A percentile compares a stretch with the other conserved stretches of the same genome.
Conservation (phyloP, 441 rosid species). For the Hura crepitans region DNA sequence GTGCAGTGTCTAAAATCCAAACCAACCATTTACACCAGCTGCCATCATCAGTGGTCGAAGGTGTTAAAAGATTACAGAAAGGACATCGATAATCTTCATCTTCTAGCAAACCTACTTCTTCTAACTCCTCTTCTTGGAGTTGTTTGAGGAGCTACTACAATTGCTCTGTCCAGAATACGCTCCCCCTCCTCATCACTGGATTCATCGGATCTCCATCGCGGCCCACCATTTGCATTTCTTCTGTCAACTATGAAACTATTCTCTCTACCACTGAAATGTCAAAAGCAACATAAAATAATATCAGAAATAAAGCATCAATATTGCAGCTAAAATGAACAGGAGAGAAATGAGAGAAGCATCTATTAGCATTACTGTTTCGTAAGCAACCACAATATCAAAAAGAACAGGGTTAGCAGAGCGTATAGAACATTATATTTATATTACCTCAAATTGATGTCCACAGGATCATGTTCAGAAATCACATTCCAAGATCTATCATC, state of each 20-base stretch:
- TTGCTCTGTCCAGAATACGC: constrained; percentile 33
- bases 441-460: constrained; percentile 62
- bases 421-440: not conserved
- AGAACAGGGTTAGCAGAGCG: not conserved
- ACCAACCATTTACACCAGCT: not conserved
- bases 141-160: constrained; percentile 26
- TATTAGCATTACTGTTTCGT: not conserved
- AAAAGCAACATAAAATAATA: not conserved
- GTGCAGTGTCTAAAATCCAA: not conserved
- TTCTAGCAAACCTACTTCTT: constrained; percentile 61
- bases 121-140: constrained; percentile 42
- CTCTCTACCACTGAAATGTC: constrained; percentile 38
- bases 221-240: constrained; percentile 36
- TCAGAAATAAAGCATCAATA: not conserved
- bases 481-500: constrained; percentile 31
- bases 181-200: constrained; percentile 73
- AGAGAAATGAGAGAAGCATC: not conserved
- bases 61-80: not conserved
- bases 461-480: constrained; percentile 39
- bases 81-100: constrained; percentile 23
- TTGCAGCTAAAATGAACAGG: not conserved
- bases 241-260: constrained; percentile 31
- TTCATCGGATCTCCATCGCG: constrained; percentile 86
- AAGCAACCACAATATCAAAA: not conserved
- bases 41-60: not conserved